Conservation (phyloP, 2,329 filamentous ascomycete species). For the Didymella arachidicola region DNA sequence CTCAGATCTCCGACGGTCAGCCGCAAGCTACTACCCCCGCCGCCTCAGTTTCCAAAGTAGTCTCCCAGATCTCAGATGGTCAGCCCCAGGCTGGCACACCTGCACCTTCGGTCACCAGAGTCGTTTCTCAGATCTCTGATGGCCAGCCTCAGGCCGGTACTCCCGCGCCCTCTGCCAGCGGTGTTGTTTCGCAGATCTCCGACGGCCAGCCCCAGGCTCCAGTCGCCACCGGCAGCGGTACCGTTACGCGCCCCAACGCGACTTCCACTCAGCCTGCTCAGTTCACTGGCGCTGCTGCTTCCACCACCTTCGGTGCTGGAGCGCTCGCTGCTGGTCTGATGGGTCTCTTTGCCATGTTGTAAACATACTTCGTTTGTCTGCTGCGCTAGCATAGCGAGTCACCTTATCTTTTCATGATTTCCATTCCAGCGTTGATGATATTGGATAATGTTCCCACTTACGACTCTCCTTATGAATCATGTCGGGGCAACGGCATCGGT, state of each 20-base stretch:
- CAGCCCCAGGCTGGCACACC: conserved; percentile 35
- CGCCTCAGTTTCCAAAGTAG: conserved; percentile 17
- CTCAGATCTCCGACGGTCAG: conserved; percentile 44
- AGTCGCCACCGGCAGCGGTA: conserved; percentile 19
- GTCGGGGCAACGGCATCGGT: conserved; percentile 21
- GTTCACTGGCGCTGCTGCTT: conserved; percentile 45
- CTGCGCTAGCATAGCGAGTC: conserved; percentile 8
- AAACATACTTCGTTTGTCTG: conserved; percentile 21
- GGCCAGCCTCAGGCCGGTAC: conserved; percentile 35
- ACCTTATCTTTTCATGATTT: conserved; percentile 9
- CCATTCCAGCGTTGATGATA: conserved; percentile 8
- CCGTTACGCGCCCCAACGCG: conserved; percentile 21
- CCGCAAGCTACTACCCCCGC: conserved; percentile 26
- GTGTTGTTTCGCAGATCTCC: conserved; percentile 36
- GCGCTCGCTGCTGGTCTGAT: conserved; percentile 41
- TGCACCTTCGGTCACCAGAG: conserved; percentile 14
- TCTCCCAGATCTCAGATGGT: conserved; percentile 35
- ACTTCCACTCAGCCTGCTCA: conserved; percentile 24
- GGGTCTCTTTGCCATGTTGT: conserved; percentile 42
- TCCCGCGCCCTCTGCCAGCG: conserved; percentile 14
- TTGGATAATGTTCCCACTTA: conserved; percentile 23
- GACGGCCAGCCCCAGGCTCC: conserved; percentile 39
- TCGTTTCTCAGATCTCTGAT: conserved; percentile 38
- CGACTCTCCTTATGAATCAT: conserved; percentile 22
- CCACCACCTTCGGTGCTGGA: conserved; percentile 30